These are phyloP conservation scores for Penicillium sp. DNA, from an alignment of 2,329 filamentous ascomycete species.

Conservation along the genomic window DNA sequence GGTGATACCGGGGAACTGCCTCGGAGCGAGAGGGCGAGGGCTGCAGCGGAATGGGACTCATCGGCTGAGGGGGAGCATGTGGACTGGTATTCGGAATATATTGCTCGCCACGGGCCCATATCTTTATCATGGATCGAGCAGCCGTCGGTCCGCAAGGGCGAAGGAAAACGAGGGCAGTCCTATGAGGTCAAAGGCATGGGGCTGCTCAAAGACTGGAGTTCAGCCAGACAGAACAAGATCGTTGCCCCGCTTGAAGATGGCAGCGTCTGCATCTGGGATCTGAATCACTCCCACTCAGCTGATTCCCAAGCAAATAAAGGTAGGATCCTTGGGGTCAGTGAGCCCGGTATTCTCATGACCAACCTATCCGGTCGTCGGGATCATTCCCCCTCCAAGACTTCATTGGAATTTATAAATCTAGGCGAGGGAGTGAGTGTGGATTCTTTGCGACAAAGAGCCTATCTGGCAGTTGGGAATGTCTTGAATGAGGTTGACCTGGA, in stretches of 20 bases:
- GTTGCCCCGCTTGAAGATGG: conserved; percentile 83
- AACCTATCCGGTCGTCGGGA: conserved; percentile 65
- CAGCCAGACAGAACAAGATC: conserved; percentile 58
- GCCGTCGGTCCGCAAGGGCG: conserved; percentile 45
- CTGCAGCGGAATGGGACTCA: conserved; percentile 75
- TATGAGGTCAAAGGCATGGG: conserved; percentile 73
- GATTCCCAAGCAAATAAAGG: conserved; percentile 46
- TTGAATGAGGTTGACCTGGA: conserved; percentile 80
- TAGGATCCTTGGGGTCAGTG: conserved; percentile 65
- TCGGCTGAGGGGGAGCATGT: conserved; percentile 69
- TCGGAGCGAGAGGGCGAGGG: conserved; percentile 32
- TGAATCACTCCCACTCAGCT: conserved; percentile 48
- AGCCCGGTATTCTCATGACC: conserved; percentile 64
- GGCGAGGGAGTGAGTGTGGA: conserved; percentile 84
- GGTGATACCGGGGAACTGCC: conserved; percentile 18
- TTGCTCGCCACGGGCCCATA: conserved; percentile 75
- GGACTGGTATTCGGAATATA: conserved; percentile 86
- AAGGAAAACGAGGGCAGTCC: conserved; percentile 38
- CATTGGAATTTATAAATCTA: conserved; percentile 49
- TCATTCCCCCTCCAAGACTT: conserved; percentile 28
- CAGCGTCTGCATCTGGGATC: conserved; percentile 83
- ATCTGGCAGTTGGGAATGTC: conserved; percentile 74
- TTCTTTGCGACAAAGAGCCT: conserved; percentile 65
- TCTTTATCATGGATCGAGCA: conserved; percentile 74
- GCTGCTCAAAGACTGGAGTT: conserved; percentile 58